Conservation (phyloP, 306 rosid genomes). For the Alnus glutinosa region DNA sequence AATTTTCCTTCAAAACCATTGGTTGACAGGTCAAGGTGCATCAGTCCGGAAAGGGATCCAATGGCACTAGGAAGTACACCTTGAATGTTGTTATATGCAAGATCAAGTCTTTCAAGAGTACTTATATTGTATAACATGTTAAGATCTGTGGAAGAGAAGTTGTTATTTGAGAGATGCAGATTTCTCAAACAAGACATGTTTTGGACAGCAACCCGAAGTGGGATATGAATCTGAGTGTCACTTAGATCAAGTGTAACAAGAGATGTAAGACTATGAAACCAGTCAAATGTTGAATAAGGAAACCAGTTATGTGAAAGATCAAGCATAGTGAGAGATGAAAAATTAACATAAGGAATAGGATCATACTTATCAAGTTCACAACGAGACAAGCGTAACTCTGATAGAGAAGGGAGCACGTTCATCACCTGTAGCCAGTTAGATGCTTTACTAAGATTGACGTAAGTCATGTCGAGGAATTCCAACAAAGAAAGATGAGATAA, state of each 20-base stretch:
- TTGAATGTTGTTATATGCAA: neutral
- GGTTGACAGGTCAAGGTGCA: neutral
- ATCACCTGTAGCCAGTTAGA: constrained; percentile 23
- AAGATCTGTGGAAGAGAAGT: too few relatives aligned
- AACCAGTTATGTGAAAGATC: neutral
- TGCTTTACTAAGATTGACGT: constrained; percentile 14
- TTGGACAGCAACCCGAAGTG: neutral
- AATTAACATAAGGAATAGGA: neutral
- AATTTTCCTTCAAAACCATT: constrained; percentile 9
- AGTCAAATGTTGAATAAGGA: neutral
- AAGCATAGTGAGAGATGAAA: constrained; percentile 3
- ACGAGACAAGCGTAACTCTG: constrained; percentile 6
- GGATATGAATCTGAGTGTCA: neutral
- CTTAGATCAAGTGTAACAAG: neutral
- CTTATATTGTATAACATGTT: too few relatives aligned
- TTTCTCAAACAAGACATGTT: neutral
- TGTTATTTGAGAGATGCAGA: too few relatives aligned
- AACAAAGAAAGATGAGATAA: constrained; percentile 29
- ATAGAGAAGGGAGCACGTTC: constrained; percentile 26
- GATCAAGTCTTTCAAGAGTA: too few relatives aligned
- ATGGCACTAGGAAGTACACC: too few relatives aligned
- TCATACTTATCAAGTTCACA: neutral
- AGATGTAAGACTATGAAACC: neutral
- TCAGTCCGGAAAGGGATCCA: too few relatives aligned
- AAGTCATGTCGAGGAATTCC: constrained; percentile 21